Base-by-base conservation (phyloP, 2,329 filamentous ascomycete genomes). In the Apiospora koreana region DNA sequence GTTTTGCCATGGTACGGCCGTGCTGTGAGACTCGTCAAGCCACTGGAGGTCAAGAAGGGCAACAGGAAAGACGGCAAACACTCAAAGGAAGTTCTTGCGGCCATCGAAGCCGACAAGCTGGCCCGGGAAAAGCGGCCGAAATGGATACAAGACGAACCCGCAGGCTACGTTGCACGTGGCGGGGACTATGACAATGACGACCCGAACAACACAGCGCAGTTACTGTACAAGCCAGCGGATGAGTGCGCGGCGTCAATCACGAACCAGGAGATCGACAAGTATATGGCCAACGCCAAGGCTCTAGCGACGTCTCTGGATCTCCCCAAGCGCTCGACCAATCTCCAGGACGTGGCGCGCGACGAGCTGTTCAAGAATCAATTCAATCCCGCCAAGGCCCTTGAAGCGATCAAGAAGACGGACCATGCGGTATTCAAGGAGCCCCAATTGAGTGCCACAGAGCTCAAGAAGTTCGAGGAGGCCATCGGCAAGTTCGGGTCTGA, bases 401-500 rank as follows among this genome's bases (percentile, higher is more conserved):
- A 91, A 73, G 87, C 89, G 70, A 86, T 98, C 42, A 85, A 89
- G 68, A 89, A 89, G 75, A 84, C 91, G 14, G 90, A 95, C 72
- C 90, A 89, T 72, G 86, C 88, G 45, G 90, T 90, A 67, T 91
- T 98, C 76, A 94, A 95, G 76, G 95, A 98, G 79, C 96, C 96
- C 0, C 90, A 93, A 70, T 82, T 97, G 67, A 93, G 86, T 58
- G 86, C 93, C 10, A 86, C 93, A 42, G 95, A 99, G 79, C 84
- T 93, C 72, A 96, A 96, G 81, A 93, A 92, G 72, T 98, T 98
- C 76, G 96, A 98, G 77, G 95, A 98, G 78, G 96, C 89, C 50
- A 93, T 99, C 14, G 84, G 89, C 65, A 97, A 96, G 79, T 97
- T 92, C 77, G 96, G 96, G 28, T 98, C 95, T 0, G 96, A 99